Evolutionary conservation across 345 rosid species (phyloP), one percentile per base, ranked within the genome.

Genomic region (Eutrema yunnanense): DNA sequence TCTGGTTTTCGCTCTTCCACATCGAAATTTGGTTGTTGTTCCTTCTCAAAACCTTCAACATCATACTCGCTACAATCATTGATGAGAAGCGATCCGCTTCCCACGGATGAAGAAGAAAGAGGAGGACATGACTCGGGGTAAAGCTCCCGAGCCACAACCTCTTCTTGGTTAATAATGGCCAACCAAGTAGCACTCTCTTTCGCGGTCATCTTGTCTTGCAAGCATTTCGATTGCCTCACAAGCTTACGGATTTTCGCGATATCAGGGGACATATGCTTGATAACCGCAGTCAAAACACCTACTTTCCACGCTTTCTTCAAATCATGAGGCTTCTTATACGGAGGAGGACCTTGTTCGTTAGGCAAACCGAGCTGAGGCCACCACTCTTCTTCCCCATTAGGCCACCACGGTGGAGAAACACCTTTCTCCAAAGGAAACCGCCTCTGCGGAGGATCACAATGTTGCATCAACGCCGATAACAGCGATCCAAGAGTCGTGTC

Each of bases 131-230:
- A 77, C 65, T 75, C 88, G 32, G 92, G 96, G 72, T 87, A 87
- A 61, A 90, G 69, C 69, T 83, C 86, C 41, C 89, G 78, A 4
- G 88, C 81, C 71, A 87, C 32, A 5, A 82, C 81, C 78, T 88
- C 96, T 71, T 90, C 96, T 80, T 88, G 92, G 59, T 84, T 84
- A 32, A 90, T 79, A 57, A 90, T 81, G 0, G 88, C 87, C 56
- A 86, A 78, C 96, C 96, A 90, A 40, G 90, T 90, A 22, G 92
- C 91, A 12, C 90, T 88, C 81, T 90, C 96, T 80, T 90, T 90
- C 33, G 94, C 96, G 1, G 96, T 90, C 96, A 90, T 90, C 77
- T 90, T 90, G 68, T 90, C 96, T 82, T 90, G 94, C 75, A 90
- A 79, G 75, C 96, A 90, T 46, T 90, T 90, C 2, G 94, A 88